These are phyloP conservation scores for Pulveroboletus sp. DNA, from an alignment of 1,284 basidiomycete genomes.

Conservation along the genomic window DNA sequence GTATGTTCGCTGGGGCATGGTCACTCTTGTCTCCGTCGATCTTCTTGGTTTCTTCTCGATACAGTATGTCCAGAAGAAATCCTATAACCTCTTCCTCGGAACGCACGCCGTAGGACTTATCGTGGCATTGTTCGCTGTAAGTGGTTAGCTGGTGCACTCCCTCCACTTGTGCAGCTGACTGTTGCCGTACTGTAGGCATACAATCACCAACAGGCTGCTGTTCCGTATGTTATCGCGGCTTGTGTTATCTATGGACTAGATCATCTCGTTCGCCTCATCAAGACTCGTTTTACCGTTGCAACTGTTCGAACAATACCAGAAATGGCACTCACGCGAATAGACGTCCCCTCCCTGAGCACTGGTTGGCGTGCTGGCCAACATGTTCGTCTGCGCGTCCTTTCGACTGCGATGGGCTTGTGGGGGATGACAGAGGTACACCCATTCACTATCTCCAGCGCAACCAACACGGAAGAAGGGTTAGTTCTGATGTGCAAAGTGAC, in stretches of 20 bases:
- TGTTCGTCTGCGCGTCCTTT: conserved; percentile 67
- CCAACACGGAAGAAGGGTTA: conserved; percentile 47
- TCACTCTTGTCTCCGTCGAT: conserved; percentile 52
- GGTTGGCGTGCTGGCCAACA: conserved; percentile 87
- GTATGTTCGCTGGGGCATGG: conserved; percentile 49
- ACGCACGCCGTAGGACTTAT: conserved; percentile 50
- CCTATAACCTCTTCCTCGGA: conserved; percentile 57
- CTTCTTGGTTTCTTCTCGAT: conserved; percentile 54
- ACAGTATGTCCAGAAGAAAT: conserved; percentile 47
- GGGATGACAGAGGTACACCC: conserved; percentile 66
- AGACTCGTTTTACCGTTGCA: conserved; percentile 63
- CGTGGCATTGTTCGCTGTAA: conserved; percentile 50
- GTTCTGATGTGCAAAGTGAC: conserved; percentile 62
- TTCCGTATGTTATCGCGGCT: conserved; percentile 53
- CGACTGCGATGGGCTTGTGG: conserved; percentile 52
- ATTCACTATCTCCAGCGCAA: conserved; percentile 71
- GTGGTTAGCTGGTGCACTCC: conserved; percentile 25
- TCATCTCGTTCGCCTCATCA: conserved; percentile 59
- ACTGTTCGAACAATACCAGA: conserved; percentile 55
- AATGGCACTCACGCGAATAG: conserved; percentile 57
- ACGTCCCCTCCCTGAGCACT: conserved; percentile 56
- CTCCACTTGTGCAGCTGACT: neutral
- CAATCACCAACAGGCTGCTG: conserved; percentile 44
- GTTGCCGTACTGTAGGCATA: conserved; percentile 38
- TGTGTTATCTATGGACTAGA: conserved; percentile 63